Percentiles rank a stretch among this genome's conserved stretches.
Evolutionary conservation across 1,139 yeast species (phyloP).

Genomic region (Scheffersomyces lignicola): DNA sequence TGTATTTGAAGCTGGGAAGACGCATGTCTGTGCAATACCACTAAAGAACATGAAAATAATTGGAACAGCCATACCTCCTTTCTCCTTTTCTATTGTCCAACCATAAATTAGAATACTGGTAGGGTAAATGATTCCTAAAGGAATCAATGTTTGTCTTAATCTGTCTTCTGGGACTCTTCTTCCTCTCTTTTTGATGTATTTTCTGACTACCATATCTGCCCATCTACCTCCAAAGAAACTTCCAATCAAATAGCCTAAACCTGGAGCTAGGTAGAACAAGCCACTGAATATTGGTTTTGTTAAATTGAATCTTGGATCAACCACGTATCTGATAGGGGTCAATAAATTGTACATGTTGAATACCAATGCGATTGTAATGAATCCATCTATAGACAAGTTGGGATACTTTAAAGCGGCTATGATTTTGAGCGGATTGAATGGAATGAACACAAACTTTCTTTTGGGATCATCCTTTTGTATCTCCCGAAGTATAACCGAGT

Average conservation of each 20-base stretch:
- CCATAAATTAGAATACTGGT: constrained; percentile 47
- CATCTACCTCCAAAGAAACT: constrained; percentile 50
- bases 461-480: constrained; percentile 16
- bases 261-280: constrained; percentile 54
- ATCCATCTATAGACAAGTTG: constrained; percentile 44
- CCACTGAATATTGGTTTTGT: constrained; percentile 48
- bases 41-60: constrained; percentile 45
- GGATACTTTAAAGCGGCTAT: constrained; percentile 39
- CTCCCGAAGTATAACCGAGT: constrained; percentile 15
- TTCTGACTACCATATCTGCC: constrained; percentile 47
- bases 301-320: constrained; percentile 52
- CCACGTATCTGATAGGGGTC: constrained; percentile 55
- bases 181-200: constrained; percentile 43
- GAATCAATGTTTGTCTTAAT: constrained; percentile 35
- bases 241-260: constrained; percentile 48
- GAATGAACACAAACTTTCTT: constrained; percentile 37
- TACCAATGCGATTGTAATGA: constrained; percentile 36
- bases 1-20: constrained; percentile 52
- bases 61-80: constrained; percentile 57
- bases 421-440: constrained; percentile 45
- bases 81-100: constrained; percentile 47
- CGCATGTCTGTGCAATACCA: constrained; percentile 50
- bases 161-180: constrained; percentile 53
- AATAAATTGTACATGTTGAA: constrained; percentile 52
- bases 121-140: constrained; percentile 43